Base-by-base conservation (phyloP, 257 asterid species). In the Ballota nigra region DNA sequence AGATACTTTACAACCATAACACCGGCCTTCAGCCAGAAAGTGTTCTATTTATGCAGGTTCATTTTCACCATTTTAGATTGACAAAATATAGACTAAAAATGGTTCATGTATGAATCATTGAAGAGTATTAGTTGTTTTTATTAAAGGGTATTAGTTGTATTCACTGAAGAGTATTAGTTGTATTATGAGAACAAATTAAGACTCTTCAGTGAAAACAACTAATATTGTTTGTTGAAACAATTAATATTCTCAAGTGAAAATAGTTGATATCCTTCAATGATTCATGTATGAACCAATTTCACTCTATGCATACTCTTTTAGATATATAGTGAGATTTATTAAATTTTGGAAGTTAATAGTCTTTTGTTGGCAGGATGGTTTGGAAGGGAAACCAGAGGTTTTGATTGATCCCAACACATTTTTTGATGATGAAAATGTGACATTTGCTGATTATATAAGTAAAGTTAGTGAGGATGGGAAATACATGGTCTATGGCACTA, bases 1-100 rank as follows among this genome's bases (percentile, higher is more conserved):
- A 91, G 89, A 86, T 80, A 75, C 86, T 94, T 63, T 89, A 89
- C 87, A 88, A 82, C 61, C 96, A 88, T 38, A 89, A 95, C 68
- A 80, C 92, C 0, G 99, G 99, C 49, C 83, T 95, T 66, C 98
- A 92, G 75, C 99, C 99, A 9, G 97, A 95, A 69, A 80, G 77
- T 33, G 97, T 89, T 68, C 90, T 92, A 31, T 89, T 87, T 51
- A 79, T 92, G 71, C 98, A 92, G 98, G 99, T 91, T 47, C 24
- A 31, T 64, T 53, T 28, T 63, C 56, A 34, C 22, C 23, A 15
- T 63, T 63, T 15, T 24, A 52, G 20, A 60, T 78, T 45, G 24
- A 7, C 4, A 61, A 49, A n/a, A n/a, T n/a, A n/a, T n/a, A n/a
- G n/a, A n/a, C n/a, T n/a, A n/a, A n/a, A n/a, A n/a, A n/a, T n/a